Base-by-base conservation (phyloP, 768 basidiomycete species). In the Naganishia vaughanmartiniae region DNA sequence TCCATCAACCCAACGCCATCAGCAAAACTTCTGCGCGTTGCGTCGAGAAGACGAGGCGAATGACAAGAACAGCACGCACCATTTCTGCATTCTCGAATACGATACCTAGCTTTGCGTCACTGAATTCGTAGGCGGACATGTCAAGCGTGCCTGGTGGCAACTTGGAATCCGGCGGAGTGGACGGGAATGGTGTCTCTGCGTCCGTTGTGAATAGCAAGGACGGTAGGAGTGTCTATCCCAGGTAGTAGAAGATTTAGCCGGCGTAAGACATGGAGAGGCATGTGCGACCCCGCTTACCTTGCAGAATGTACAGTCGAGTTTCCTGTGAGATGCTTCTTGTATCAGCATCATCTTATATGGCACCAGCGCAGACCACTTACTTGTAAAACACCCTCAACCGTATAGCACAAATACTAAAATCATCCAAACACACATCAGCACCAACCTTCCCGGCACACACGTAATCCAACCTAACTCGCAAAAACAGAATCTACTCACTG, bases 221-320 rank as follows among this genome's bases (percentile, higher is more conserved):
- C 28, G 75, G 76, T 3, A 71, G 69, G 3, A 73, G 54, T 11
- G 76, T 74, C 69, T 70, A 56, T 31, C 28, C n/a, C 28, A 31
- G 54, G 11, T 15, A 30, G 14, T 24, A 21, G 54, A 2, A 15
- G n/a, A 15, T 9, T 42, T 42, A 42, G 42, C 42, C 17, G 15
- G 42, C 42, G 14, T 7, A 15, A 42, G 5, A 36, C 12, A 6
- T 5, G 42, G 42, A 11, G 15, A 42, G 14, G 42, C 42, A 15
- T 2, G 42, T 2, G 42, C 85, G 14, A n/a, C n/a, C n/a, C n/a
- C n/a, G n/a, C n/a, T n/a, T 65, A 89, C 92, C 87, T 98, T 98
- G 85, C 95, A 99, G 80, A 96, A 96, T 0, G 95, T 92, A 78
- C 95, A 98, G 17, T 93, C 91, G 51, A 82, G 84, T 80, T 91